phyloP scores from a whole-genome alignment of 108 stramenopile genomes.

The Parmales sp. region DNA sequence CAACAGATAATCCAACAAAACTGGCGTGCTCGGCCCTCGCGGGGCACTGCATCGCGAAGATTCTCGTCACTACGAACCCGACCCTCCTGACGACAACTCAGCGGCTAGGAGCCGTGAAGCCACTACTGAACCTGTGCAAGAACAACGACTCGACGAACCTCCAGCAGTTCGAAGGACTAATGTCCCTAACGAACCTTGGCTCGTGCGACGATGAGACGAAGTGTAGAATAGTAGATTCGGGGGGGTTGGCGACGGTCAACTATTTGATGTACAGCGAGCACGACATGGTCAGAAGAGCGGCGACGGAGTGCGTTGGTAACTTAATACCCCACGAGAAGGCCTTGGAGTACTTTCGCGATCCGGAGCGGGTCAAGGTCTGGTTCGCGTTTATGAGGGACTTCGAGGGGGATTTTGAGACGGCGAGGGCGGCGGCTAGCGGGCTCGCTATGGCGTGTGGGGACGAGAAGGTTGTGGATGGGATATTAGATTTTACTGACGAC shows the following conservation, averaged over 20 bases:
- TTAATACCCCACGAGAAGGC: slow-evolving; percentile 66
- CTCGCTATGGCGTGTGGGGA: slow-evolving; percentile 72
- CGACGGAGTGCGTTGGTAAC: slow-evolving; percentile 89
- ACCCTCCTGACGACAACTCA: slow-evolving; percentile 73
- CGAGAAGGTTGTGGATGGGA: slow-evolving; percentile 37
- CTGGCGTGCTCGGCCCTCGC: slow-evolving; percentile 21
- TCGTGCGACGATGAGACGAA: slow-evolving; percentile 74
- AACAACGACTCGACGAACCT: slow-evolving; percentile 77
- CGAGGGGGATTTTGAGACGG: slow-evolving; percentile 59
- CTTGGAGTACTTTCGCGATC: slow-evolving; percentile 53
- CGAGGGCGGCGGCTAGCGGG: slow-evolving; percentile 73
- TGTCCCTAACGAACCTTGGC: slow-evolving; percentile 87
- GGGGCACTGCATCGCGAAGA: slow-evolving; percentile 79
- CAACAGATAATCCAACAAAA: neutral
- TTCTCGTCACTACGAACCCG: slow-evolving; percentile 91
- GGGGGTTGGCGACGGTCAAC: slow-evolving; percentile 58
- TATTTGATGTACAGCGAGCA: slow-evolving; percentile 92
- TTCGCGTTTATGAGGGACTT: slow-evolving; percentile 72
- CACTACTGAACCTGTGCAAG: slow-evolving; percentile 70
- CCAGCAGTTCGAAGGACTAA: slow-evolving; percentile 83
- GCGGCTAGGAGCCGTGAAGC: slow-evolving; percentile 70
- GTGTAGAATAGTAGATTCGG: slow-evolving; percentile 56
- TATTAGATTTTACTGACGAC: slow-evolving; percentile 43
- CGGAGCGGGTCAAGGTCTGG: slow-evolving; percentile 75
- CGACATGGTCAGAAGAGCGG: slow-evolving; percentile 83